Evolutionary conservation across 2,329 filamentous ascomycete species (phyloP), one percentile per base, ranked within the genome.

Genomic region (Bipolaris sorokiniana): DNA sequence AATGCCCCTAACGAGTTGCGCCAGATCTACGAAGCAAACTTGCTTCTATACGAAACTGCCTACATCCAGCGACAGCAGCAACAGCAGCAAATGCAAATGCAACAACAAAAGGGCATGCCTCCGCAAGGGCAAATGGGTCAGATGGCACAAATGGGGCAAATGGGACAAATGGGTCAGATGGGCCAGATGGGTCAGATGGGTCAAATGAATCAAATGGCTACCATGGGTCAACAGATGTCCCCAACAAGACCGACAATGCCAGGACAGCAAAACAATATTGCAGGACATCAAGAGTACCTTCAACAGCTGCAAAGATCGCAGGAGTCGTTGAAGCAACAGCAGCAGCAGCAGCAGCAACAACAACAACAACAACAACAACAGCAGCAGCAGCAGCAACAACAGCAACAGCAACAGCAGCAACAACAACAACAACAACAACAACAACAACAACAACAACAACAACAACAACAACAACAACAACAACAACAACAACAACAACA

Each of bases 11-110:
- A 85, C 56, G 88, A 95, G 64, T 75, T 97, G 57, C 81, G 88
- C 66, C 82, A 84, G 26, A 83, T 91, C 6, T 96, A 95, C 75
- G 88, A 92, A 67, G 83, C 85, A 34, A 92, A 93, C 64, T 78
- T 97, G 5, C 79, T 84, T 23, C 84, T 88, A 31, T 97, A 96
- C 63, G 93, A 97, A 72, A 85, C 88, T 57, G 84, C 84, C 1
- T 90, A 84, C 80, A 71, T 83, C 34, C 79, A 82, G 33, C 84
- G 85, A 65, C 85, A 86, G 59, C 72, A 77, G 51, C 76, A 77
- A 50, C 76, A 76, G 65, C 77, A 81, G 54, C 54, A 41, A n/a
- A 41, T 41, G 38, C 38, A 41, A 15, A 41, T 41, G 38, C 38
- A 41, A 22, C 38, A 57, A 41, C 49, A 54, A 75, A 76, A 79